A percentile compares a stretch with the other conserved stretches of the same genome.
Evolutionary conservation across 441 rosid genomes (phyloP).

Genomic region (Erodium trifolium): DNA sequence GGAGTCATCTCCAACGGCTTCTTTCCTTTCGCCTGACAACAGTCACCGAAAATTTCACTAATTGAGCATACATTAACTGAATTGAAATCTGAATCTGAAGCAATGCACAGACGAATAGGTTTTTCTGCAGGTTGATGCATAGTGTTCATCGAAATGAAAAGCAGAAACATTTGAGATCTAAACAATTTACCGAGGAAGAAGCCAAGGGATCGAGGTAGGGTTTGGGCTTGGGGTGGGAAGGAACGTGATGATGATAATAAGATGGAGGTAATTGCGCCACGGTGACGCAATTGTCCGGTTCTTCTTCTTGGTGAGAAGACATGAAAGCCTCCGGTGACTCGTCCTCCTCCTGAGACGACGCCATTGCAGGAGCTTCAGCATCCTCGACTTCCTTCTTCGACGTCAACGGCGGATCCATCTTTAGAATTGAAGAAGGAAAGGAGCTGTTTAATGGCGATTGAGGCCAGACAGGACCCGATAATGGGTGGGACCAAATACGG

Average conservation of each 20-base stretch:
- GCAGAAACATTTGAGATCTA: background rate
- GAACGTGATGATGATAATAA: background rate
- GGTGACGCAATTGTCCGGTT: conserved; percentile 7
- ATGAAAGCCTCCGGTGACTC: background rate
- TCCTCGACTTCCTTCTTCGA: background rate
- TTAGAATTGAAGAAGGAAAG: background rate
- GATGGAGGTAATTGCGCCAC: conserved; percentile 1
- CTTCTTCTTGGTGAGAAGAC: background rate
- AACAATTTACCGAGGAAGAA: background rate
- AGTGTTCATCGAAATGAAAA: background rate
- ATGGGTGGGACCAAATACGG: too few species aligned
- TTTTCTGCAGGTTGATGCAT: background rate
- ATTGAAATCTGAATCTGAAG: background rate
- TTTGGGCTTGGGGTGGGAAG: background rate
- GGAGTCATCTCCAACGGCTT: conserved; percentile 1
- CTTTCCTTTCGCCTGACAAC: conserved; percentile 1
- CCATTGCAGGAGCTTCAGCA: background rate
- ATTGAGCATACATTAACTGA: background rate
- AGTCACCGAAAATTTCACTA: background rate
- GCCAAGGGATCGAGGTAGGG: background rate
- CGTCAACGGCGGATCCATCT: background rate
- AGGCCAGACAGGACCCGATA: too few species aligned
- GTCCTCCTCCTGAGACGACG: background rate
- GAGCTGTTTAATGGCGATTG: background rate
- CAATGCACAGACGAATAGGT: background rate